Percentiles rank a stretch among this genome's conserved stretches.
phyloP scores from a whole-genome alignment of 176 grass and related monocot genomes.

The Triticum urartu region DNA sequence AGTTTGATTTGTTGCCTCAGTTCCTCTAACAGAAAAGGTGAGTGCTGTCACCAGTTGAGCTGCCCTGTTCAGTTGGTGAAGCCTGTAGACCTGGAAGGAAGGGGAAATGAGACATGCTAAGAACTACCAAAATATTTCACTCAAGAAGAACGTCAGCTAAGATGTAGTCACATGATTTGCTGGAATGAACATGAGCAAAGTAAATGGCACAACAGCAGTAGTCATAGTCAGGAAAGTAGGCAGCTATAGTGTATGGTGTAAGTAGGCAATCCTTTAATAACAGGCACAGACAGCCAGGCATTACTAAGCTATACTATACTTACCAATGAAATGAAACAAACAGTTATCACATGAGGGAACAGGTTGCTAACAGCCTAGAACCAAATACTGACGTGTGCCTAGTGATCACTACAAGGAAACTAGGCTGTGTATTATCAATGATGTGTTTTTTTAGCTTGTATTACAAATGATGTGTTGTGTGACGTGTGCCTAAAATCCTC shows the following conservation, averaged over 20 bases:
- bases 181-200: constrained; percentile 9
- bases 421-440: not conserved
- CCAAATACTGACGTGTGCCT: not conserved
- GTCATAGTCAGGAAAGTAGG: not conserved
- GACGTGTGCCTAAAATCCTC: not conserved
- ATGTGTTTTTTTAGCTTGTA: not conserved
- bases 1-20: constrained; percentile 75
- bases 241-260: not conserved
- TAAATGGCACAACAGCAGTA: not conserved
- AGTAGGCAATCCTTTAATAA: constrained; percentile 14
- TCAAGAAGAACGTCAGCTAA: not conserved
- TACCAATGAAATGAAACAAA: not conserved
- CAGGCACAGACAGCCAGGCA: not conserved
- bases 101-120: not conserved
- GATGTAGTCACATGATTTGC: not conserved
- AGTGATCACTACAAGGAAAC: not conserved
- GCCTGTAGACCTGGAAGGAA: constrained; percentile 76
- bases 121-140: constrained; percentile 26
- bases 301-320: not conserved
- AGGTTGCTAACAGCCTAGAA: not conserved
- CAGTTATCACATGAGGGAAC: not conserved
- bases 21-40: constrained; percentile 77
- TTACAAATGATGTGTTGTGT: not conserved
- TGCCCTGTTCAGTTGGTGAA: constrained; percentile 96
- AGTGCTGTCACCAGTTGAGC: constrained; percentile 89